Conservation (phyloP, 495 filamentous ascomycete species). For the Aspergillus diversus region DNA sequence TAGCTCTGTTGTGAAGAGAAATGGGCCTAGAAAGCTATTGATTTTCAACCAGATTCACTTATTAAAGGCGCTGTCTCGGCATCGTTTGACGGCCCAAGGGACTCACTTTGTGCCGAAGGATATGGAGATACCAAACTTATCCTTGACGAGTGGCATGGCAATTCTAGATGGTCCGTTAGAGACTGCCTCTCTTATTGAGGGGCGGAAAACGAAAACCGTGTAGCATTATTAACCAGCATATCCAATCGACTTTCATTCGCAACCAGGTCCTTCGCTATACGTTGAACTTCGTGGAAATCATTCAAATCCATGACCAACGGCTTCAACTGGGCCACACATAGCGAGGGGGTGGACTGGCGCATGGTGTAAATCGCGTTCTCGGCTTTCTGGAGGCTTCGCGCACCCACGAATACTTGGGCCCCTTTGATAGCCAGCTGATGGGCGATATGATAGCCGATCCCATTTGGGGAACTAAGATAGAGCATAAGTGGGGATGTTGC, state of each 20-base stretch:
- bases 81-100: background rate
- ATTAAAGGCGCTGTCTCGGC: too few relatives aligned
- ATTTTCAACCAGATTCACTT: too few relatives aligned
- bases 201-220: background rate
- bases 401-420: conserved; percentile 3
- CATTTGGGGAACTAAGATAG: background rate
- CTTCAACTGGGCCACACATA: background rate
- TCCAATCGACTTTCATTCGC: background rate
- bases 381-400: background rate
- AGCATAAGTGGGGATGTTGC: too few relatives aligned
- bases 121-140: background rate
- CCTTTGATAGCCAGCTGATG: conserved; percentile 4
- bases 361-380: background rate
- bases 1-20: background rate
- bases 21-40: conserved; percentile 3
- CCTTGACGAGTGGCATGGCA: conserved; percentile 1
- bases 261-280: background rate
- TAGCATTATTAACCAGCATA: conserved; percentile 4
- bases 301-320: conserved; percentile 6
- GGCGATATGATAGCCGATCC: conserved; percentile 4
- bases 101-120: conserved; percentile 4
- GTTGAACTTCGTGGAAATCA: conserved; percentile 3
- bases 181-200: background rate
- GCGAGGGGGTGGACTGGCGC: background rate
- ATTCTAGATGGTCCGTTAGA: background rate